Evolutionary conservation across 225 moss, liverwort and hornwort genomes (phyloP).

Genomic region (Neckera pumila): DNA sequence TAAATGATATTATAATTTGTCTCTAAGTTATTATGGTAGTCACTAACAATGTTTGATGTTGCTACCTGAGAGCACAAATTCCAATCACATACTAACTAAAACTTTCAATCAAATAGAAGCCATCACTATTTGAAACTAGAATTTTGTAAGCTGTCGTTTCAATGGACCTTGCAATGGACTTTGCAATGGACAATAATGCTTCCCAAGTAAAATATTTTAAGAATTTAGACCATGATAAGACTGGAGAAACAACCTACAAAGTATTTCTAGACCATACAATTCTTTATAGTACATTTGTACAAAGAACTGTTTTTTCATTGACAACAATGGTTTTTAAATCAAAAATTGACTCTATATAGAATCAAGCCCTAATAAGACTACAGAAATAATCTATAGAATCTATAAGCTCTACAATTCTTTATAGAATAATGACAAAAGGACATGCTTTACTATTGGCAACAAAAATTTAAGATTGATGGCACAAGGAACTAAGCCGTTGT

Average conservation of each 20-base stretch:
- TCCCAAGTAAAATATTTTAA: too few species aligned
- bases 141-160: too few species aligned
- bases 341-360: background rate
- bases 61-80: too few species aligned
- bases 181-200: too few species aligned
- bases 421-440: fast-evolving
- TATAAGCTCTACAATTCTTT: background rate
- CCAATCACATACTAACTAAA: too few species aligned
- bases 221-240: too few species aligned
- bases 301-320: background rate
- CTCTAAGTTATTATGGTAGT: background rate
- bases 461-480: too few species aligned
- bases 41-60: background rate
- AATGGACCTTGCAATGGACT: too few species aligned
- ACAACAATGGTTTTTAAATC: background rate
- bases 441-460: background rate
- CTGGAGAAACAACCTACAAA: background rate
- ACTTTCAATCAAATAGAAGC: too few species aligned
- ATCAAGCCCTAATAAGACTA: fast-evolving
- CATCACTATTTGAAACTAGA: too few species aligned
- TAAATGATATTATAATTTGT: background rate
- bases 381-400: background rate
- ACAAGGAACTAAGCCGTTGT: too few species aligned
- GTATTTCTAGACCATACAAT: background rate
- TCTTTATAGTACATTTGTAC: background rate